A percentile compares a stretch with the other conserved stretches of the same genome.
phyloP scores from a whole-genome alignment of 805 yeast species.

The Wickerhamiella domercqiae region DNA sequence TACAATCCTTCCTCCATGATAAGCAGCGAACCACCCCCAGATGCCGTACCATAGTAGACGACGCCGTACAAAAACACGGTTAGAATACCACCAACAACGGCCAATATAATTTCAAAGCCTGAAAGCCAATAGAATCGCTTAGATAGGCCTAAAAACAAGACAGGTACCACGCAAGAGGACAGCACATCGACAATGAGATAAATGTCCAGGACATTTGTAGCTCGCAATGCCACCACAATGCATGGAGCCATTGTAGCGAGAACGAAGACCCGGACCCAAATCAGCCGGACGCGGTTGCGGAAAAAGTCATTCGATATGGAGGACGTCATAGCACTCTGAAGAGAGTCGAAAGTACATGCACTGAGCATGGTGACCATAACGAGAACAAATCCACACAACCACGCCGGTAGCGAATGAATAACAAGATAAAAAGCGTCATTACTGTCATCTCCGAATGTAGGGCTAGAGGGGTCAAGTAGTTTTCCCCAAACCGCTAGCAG shows the following conservation, averaged over 20 bases:
- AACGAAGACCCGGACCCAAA: constrained; percentile 56
- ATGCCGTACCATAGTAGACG: constrained; percentile 48
- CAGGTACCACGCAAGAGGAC: constrained; percentile 75
- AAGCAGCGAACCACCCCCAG: constrained; percentile 61
- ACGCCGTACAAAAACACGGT: constrained; percentile 75
- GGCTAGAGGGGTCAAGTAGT: constrained; percentile 28
- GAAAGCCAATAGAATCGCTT: constrained; percentile 50
- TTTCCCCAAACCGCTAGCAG: constrained; percentile 87
- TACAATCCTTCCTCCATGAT: constrained; percentile 56
- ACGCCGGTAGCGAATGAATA: constrained; percentile 56
- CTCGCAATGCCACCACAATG: constrained; percentile 68
- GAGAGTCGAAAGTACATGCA: constrained; percentile 77
- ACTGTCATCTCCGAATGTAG: constrained; percentile 36
- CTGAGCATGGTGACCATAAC: constrained; percentile 61
- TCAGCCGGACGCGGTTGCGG: constrained; percentile 57
- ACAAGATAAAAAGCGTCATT: constrained; percentile 55
- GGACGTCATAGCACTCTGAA: constrained; percentile 79
- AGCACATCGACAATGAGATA: constrained; percentile 83
- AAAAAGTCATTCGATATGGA: constrained; percentile 80
- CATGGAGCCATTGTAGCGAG: constrained; percentile 72
- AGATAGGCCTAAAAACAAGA: constrained; percentile 64
- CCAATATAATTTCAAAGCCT: constrained; percentile 68
- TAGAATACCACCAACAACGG: constrained; percentile 70
- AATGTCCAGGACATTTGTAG: constrained; percentile 70
- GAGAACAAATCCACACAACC: constrained; percentile 74